These are phyloP conservation scores for Angomonas ambiguus DNA, from an alignment of 208 protist species.

Conservation along the genomic window DNA sequence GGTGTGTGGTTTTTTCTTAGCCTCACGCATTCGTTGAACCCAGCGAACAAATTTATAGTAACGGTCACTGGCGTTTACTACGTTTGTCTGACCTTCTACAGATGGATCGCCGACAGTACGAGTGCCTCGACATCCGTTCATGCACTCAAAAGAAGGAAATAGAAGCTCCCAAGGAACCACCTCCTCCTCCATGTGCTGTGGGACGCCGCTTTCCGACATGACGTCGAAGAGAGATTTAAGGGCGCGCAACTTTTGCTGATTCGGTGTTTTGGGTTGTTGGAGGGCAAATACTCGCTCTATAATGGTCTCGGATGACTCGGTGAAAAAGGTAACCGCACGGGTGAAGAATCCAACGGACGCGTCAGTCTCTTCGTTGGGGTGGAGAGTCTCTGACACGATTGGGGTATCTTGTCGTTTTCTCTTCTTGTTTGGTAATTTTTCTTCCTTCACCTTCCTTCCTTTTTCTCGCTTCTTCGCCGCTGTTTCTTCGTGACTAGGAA, in stretches of 20 bases:
- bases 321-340: slow-evolving; percentile 30
- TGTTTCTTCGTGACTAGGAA: slow-evolving; percentile 15
- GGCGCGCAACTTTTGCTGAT: slow-evolving; percentile 79
- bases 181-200: slow-evolving; percentile 67
- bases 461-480: not conserved
- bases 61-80: slow-evolving; percentile 35
- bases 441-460: not conserved
- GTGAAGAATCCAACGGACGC: not conserved
- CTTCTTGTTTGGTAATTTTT: not conserved
- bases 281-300: slow-evolving; percentile 68
- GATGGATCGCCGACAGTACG: slow-evolving; percentile 27
- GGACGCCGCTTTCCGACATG: slow-evolving; percentile 68
- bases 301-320: slow-evolving; percentile 45
- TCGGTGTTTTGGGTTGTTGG: slow-evolving; percentile 70
- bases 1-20: slow-evolving; percentile 65
- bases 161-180: slow-evolving; percentile 61
- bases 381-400: not conserved
- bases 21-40: slow-evolving; percentile 84
- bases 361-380: not conserved
- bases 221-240: slow-evolving; percentile 84
- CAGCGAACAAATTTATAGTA: slow-evolving; percentile 78
- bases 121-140: slow-evolving; percentile 35
- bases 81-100: not conserved
- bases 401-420: not conserved
- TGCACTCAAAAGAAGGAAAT: slow-evolving; percentile 56